phyloP scores from a whole-genome alignment of 108 stramenopile genomes.

The Poteriospumella lacustris region DNA sequence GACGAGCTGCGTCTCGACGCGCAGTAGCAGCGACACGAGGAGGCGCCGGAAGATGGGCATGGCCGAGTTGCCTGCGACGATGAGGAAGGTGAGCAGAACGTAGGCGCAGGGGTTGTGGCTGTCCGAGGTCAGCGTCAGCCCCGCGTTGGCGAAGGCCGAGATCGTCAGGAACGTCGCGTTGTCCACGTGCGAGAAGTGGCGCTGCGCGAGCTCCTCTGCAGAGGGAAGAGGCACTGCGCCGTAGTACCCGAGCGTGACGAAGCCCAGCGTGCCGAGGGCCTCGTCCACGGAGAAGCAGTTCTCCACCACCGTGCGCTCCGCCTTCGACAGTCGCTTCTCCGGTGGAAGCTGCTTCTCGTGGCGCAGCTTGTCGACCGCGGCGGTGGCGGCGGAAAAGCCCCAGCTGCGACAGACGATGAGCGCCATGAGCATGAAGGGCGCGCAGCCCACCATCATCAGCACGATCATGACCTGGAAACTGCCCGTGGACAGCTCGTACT shows the following conservation, averaged over 20 bases:
- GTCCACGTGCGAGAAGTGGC: background rate
- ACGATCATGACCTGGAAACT: background rate
- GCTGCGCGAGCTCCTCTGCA: background rate
- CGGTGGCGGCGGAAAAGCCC: too few relatives aligned
- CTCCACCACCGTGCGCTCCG: background rate
- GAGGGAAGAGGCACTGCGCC: background rate
- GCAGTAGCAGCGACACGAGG: background rate
- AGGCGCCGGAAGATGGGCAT: background rate
- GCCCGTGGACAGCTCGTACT: background rate
- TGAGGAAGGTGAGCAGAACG: background rate
- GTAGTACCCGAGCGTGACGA: conserved; percentile 44
- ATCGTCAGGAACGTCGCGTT: background rate
- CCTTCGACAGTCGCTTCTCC: background rate
- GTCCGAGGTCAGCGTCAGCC: conserved; percentile 58
- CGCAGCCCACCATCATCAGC: background rate
- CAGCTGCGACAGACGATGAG: background rate
- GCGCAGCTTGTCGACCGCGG: background rate
- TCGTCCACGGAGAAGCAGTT: background rate
- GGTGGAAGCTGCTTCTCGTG: background rate
- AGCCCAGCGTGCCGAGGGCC: conserved; percentile 36
- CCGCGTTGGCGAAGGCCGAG: background rate
- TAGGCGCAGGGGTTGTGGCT: background rate
- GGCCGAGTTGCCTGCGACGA: background rate
- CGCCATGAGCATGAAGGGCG: background rate
- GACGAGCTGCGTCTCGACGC: background rate